Conservation (phyloP, 257 asterid species). For the Solanum pimpinellifolium region DNA sequence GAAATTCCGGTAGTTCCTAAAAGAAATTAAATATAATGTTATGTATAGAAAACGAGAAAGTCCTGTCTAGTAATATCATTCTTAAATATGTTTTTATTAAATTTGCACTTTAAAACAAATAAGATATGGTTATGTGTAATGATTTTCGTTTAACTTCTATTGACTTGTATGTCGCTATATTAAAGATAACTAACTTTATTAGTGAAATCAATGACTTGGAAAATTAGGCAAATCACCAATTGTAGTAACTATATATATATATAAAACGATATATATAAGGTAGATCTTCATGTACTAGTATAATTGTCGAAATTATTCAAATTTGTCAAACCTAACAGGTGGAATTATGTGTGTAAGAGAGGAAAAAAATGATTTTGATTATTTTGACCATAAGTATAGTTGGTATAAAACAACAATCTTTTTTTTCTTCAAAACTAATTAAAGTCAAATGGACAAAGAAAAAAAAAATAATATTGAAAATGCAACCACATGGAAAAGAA, state of each 20-base stretch:
- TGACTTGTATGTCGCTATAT: background rate
- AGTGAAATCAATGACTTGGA: background rate
- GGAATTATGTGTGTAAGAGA: background rate
- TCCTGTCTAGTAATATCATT: too few relatives aligned
- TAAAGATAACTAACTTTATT: background rate
- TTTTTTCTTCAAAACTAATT: background rate
- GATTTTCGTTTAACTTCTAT: background rate
- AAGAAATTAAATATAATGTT: background rate
- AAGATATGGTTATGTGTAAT: background rate
- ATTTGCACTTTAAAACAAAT: background rate
- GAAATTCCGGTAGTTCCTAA: conserved; percentile 62
- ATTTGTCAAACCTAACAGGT: background rate
- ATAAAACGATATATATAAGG: background rate
- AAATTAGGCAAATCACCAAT: background rate
- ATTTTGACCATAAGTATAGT: background rate
- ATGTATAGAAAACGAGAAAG: too few relatives aligned
- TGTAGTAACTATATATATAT: too few relatives aligned
- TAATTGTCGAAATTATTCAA: background rate
- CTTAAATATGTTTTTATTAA: too few relatives aligned
- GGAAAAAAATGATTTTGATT: background rate
- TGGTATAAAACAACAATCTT: background rate
- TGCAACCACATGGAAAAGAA: background rate
- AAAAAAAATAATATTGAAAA: background rate
- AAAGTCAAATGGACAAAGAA: background rate
- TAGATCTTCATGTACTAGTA: background rate